A percentile compares a stretch with the other conserved stretches of the same genome.
Evolutionary conservation across 1,139 yeast species (phyloP).

Genomic region (Blastobotrys illinoisensis): DNA sequence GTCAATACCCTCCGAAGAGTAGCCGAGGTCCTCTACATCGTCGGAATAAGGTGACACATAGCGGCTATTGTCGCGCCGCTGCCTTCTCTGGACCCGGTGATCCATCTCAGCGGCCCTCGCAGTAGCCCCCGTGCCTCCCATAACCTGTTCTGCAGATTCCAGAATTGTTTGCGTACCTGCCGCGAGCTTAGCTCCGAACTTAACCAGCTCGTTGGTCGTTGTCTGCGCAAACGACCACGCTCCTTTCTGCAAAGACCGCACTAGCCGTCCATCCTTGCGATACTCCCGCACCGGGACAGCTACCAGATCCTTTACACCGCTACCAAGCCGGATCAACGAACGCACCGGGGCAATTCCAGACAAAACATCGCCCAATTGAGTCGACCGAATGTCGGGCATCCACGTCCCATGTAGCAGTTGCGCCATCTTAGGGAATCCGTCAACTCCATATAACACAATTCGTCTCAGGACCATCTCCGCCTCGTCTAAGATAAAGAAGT

Average conservation of each 20-base stretch:
- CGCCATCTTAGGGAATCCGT: slow-evolving; percentile 63
- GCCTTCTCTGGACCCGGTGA: background rate
- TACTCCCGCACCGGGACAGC: slow-evolving; percentile 72
- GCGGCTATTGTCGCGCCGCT: slow-evolving; percentile 11
- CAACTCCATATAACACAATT: slow-evolving; percentile 64
- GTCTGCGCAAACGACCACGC: slow-evolving; percentile 70
- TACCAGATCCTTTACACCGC: slow-evolving; percentile 69
- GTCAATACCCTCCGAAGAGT: slow-evolving; percentile 33
- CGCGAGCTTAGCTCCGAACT: slow-evolving; percentile 79
- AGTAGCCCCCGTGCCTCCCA: slow-evolving; percentile 63
- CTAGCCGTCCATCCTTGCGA: slow-evolving; percentile 61
- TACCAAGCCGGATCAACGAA: slow-evolving; percentile 71
- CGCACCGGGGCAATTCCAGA: slow-evolving; percentile 81
- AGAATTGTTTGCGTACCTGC: slow-evolving; percentile 82
- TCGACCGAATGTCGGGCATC: slow-evolving; percentile 79
- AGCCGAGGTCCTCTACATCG: slow-evolving; percentile 28
- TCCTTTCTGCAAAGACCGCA: slow-evolving; percentile 72
- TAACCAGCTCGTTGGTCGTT: slow-evolving; percentile 74
- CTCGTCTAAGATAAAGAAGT: slow-evolving; percentile 82
- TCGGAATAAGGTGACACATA: slow-evolving; percentile 26
- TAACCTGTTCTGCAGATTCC: slow-evolving; percentile 71
- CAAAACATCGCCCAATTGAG: slow-evolving; percentile 72
- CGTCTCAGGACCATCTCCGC: slow-evolving; percentile 62
- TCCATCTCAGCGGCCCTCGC: slow-evolving; percentile 29
- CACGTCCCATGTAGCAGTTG: slow-evolving; percentile 57